phyloP scores from a whole-genome alignment of 257 asterid genomes.

The Leonotis leonurus region DNA sequence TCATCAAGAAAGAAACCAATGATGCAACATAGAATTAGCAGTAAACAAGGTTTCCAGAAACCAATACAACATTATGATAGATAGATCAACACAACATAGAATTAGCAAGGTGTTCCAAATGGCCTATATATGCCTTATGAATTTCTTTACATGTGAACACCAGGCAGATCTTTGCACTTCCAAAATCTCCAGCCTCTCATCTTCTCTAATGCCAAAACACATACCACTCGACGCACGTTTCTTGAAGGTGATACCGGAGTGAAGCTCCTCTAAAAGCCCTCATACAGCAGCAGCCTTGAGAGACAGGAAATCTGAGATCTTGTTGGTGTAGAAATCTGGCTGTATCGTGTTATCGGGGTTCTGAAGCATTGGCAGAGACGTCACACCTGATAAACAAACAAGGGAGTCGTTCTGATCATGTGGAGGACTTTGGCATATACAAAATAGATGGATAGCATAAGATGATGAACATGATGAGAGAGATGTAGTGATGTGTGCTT shows the following conservation, averaged over 20 bases:
- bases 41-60: neutral
- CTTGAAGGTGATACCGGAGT: no score
- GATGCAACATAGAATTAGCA: no score
- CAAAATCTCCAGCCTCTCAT: neutral
- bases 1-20: no score
- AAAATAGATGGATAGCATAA: no score
- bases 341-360: slow-evolving; percentile 66
- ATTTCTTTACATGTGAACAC: neutral
- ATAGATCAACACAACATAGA: no score
- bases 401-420: neutral
- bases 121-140: neutral
- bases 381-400: slow-evolving; percentile 54
- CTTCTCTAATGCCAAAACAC: neutral
- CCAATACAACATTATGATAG: no score
- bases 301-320: slow-evolving; percentile 82
- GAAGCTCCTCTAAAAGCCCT: neutral
- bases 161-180: neutral
- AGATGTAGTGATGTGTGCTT: neutral
- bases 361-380: slow-evolving; percentile 68
- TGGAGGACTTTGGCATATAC: no score
- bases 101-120: no score
- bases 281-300: slow-evolving; percentile 56
- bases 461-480: neutral
- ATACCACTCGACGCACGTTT: neutral
- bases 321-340: slow-evolving; percentile 85